A percentile compares a stretch with the other conserved stretches of the same genome.
These are phyloP conservation scores for Aleurites moluccanus DNA, from an alignment of 441 rosid genomes.

Conservation along the genomic window DNA sequence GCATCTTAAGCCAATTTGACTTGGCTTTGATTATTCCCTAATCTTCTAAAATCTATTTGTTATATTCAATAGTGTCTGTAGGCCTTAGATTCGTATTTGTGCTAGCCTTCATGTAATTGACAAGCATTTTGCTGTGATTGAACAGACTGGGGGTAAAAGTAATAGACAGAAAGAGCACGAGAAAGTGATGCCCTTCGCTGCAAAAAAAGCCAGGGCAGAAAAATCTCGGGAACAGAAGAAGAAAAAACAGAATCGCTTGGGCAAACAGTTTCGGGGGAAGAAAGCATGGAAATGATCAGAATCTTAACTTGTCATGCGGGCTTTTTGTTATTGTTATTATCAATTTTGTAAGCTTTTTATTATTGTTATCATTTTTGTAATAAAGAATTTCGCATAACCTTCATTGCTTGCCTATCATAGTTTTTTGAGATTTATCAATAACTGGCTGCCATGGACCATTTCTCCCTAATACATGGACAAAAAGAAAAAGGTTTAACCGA, in stretches of 20 bases:
- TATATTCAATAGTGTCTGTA: not conserved
- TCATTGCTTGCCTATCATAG: not conserved
- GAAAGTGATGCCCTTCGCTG: conserved; percentile 80
- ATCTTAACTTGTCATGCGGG: not conserved
- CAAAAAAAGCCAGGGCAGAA: conserved; percentile 54
- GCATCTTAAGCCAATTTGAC: not conserved
- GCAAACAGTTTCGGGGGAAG: conserved; percentile 76
- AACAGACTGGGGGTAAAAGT: conserved; percentile 76
- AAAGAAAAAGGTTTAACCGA: too few relatives aligned
- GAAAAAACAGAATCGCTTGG: conserved; percentile 40
- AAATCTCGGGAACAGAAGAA: conserved; percentile 48
- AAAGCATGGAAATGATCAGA: conserved; percentile 69
- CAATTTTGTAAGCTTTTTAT: not conserved
- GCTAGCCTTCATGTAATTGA: not conserved
- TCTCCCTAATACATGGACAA: too few relatives aligned
- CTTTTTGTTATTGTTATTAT: not conserved
- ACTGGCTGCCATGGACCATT: too few relatives aligned
- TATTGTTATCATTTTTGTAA: not conserved
- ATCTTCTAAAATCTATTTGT: too few relatives aligned
- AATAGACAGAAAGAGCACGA: conserved; percentile 83
- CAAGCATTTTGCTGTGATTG: not conserved
- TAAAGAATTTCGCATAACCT: not conserved
- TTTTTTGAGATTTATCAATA: too few relatives aligned
- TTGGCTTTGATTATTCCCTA: not conserved
- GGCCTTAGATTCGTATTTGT: not conserved